Evolutionary conservation across 768 basidiomycete species (phyloP).

Genomic region (Leccinum aurantiacum): DNA sequence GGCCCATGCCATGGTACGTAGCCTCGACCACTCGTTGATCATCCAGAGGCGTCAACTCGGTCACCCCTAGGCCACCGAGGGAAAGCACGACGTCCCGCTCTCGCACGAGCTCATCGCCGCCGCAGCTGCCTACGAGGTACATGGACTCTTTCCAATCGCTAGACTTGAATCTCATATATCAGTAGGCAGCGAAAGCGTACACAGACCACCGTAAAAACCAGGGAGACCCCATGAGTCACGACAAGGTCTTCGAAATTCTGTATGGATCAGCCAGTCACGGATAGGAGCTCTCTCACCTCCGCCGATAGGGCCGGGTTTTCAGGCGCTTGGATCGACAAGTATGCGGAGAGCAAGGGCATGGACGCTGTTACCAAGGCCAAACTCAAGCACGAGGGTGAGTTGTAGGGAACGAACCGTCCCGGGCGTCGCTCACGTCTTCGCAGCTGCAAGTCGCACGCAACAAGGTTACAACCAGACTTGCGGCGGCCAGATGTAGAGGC

Average conservation of each 20-base stretch:
- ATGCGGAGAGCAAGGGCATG: conserved; percentile 28
- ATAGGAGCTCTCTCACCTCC: background rate
- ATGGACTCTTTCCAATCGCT: background rate
- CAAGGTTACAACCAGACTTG: background rate
- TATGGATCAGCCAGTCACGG: conserved; percentile 6
- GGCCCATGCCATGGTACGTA: conserved; percentile 21
- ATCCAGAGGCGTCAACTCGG: background rate
- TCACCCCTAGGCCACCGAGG: conserved; percentile 14
- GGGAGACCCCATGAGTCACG: conserved; percentile 26
- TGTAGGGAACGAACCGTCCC: too few species aligned
- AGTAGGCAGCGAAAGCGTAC: conserved; percentile 33
- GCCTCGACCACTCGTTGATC: background rate
- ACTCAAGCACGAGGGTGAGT: conserved; percentile 17
- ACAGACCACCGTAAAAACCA: conserved; percentile 18
- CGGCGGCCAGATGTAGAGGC: background rate
- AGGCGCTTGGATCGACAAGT: conserved; percentile 26
- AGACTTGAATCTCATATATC: background rate
- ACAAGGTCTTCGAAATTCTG: conserved; percentile 26
- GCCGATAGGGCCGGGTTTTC: conserved; percentile 24
- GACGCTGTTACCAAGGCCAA: conserved; percentile 12
- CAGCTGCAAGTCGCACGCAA: conserved; percentile 18
- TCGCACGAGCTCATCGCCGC: conserved; percentile 29
- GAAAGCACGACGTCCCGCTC: conserved; percentile 20
- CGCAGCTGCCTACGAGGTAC: conserved; percentile 31
- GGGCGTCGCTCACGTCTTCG: background rate